Percentiles rank a stretch among this genome's conserved stretches.
phyloP scores from a whole-genome alignment of 2,329 filamentous ascomycete genomes.

The Penicillium sp. region DNA sequence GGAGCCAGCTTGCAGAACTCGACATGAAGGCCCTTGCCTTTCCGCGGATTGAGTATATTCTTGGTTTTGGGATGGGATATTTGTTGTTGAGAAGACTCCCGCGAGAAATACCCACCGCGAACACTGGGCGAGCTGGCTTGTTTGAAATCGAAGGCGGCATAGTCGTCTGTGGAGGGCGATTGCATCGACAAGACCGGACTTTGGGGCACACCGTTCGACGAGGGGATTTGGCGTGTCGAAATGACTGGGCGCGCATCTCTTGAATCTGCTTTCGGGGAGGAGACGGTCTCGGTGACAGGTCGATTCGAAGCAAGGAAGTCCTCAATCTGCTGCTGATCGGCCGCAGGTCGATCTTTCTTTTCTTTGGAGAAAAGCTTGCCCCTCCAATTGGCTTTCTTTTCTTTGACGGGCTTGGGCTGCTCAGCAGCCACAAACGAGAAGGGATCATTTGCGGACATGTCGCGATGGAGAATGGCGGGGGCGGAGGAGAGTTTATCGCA shows the following conservation, averaged over 20 bases:
- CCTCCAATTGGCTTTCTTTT: slow-evolving; percentile 40
- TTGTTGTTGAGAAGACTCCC: background rate
- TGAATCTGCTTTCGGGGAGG: slow-evolving; percentile 9
- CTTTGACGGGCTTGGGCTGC: slow-evolving; percentile 26
- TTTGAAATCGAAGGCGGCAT: slow-evolving; percentile 15
- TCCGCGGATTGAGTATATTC: slow-evolving; percentile 32
- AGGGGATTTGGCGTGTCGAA: slow-evolving; percentile 30
- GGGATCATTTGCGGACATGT: slow-evolving; percentile 35
- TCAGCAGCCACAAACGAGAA: slow-evolving; percentile 31
- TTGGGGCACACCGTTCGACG: slow-evolving; percentile 23
- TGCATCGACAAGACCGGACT: slow-evolving; percentile 2
- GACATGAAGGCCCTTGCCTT: slow-evolving; percentile 65
- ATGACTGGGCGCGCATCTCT: slow-evolving; percentile 15
- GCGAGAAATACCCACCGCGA: background rate
- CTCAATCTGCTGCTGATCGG: slow-evolving; percentile 44
- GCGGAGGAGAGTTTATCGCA: background rate
- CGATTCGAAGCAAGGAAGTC: slow-evolving; percentile 50
- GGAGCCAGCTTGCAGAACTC: slow-evolving; percentile 67
- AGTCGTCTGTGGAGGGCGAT: slow-evolving; percentile 13
- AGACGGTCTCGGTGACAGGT: slow-evolving; percentile 6
- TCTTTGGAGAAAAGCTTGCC: slow-evolving; percentile 46
- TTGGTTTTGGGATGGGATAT: slow-evolving; percentile 6
- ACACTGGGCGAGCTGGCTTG: background rate
- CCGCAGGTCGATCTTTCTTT: slow-evolving; percentile 30
- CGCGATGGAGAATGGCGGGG: slow-evolving; percentile 1